These are phyloP conservation scores for Teunomyces funiuensis DNA, from an alignment of 805 yeast genomes.

Conservation along the genomic window DNA sequence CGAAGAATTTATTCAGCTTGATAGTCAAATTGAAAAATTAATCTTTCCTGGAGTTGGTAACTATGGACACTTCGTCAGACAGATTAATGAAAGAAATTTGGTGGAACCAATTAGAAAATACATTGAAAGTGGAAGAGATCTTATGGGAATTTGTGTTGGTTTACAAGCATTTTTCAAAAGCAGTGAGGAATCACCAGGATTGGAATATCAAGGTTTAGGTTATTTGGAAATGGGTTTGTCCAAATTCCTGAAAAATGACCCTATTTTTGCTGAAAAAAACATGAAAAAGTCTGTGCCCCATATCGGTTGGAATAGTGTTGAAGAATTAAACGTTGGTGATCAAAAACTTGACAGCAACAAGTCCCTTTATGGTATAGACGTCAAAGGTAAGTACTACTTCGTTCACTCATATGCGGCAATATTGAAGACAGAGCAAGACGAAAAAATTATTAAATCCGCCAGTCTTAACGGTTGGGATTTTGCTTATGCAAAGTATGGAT, in stretches of 20 bases:
- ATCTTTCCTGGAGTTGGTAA: conserved; percentile 97
- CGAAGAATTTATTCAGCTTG: conserved; percentile 46
- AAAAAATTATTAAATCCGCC: conserved; percentile 27
- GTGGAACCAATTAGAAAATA: conserved; percentile 65
- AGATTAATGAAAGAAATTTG: conserved; percentile 60
- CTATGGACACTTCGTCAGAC: conserved; percentile 87
- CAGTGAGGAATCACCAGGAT: conserved; percentile 70
- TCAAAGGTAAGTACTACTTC: conserved; percentile 77
- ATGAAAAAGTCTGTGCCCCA: conserved; percentile 84
- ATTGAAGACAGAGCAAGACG: conserved; percentile 33
- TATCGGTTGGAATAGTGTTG: conserved; percentile 87
- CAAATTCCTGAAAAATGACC: conserved; percentile 53
- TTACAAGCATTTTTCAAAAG: conserved; percentile 78
- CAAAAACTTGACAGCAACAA: conserved; percentile 21
- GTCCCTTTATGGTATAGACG: conserved; percentile 62
- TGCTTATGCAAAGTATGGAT: conserved; percentile 71
- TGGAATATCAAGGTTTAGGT: conserved; percentile 59
- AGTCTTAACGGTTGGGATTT: conserved; percentile 62
- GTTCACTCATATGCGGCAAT: conserved; percentile 93
- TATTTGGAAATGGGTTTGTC: conserved; percentile 45
- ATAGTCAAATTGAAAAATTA: conserved; percentile 51
- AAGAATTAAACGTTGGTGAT: conserved; percentile 22
- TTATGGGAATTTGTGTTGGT: conserved; percentile 98
- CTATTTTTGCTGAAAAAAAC: conserved; percentile 22
- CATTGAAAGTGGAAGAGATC: conserved; percentile 72